Conservation (phyloP, 768 basidiomycete genomes). For the Crucibulum laeve region DNA sequence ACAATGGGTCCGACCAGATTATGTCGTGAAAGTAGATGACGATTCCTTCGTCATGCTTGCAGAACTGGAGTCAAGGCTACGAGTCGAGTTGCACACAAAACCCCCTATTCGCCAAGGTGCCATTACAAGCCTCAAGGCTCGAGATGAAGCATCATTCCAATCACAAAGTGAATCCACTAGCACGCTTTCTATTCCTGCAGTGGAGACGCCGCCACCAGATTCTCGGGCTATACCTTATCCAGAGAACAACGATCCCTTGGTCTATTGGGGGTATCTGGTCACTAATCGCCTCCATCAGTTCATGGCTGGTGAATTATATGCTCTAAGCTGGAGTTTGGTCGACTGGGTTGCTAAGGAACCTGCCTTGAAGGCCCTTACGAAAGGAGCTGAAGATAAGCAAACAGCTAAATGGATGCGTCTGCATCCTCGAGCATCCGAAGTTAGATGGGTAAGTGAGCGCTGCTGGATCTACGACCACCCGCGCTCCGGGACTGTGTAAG, state of each 20-base stretch:
- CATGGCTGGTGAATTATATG: constrained; percentile 95
- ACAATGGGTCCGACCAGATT: constrained; percentile 86
- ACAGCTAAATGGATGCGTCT: constrained; percentile 88
- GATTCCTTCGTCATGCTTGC: constrained; percentile 94
- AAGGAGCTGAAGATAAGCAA: constrained; percentile 91
- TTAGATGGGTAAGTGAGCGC: constrained; percentile 88
- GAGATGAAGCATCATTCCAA: too few species aligned
- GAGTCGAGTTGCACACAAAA: constrained; percentile 63
- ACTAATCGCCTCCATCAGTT: constrained; percentile 85
- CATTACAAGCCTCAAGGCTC: neutral
- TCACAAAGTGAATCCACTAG: neutral
- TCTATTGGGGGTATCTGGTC: constrained; percentile 89
- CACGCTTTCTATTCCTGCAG: neutral
- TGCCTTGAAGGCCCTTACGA: constrained; percentile 56
- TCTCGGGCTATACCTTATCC: neutral
- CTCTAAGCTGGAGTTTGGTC: constrained; percentile 83
- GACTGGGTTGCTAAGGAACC: constrained; percentile 82
- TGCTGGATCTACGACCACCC: constrained; percentile 99
- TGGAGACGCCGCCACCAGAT: neutral
- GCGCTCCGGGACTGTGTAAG: constrained; percentile 87
- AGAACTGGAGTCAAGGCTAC: constrained; percentile 86
- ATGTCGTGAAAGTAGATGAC: constrained; percentile 91
- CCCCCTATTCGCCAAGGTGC: neutral
- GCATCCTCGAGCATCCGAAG: constrained; percentile 73
- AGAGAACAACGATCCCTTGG: constrained; percentile 62